Percentiles rank a stretch among this genome's conserved stretches.
Evolutionary conservation across 768 basidiomycete species (phyloP).

Genomic region (Serendipita vermifera): DNA sequence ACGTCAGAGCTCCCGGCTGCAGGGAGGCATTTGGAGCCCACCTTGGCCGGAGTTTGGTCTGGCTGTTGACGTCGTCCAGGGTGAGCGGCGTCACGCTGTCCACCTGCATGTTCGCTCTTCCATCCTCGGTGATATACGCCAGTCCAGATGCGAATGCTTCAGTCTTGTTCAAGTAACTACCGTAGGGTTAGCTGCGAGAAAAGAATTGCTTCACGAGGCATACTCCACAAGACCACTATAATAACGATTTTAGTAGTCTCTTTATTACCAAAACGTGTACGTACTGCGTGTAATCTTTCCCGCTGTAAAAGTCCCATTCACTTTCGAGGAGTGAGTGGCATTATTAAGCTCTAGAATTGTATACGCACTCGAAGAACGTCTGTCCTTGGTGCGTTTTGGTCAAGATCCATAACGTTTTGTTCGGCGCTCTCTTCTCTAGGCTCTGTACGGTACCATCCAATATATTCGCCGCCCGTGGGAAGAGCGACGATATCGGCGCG

Average conservation of each 20-base stretch:
- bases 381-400: conserved; percentile 54
- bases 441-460: no score
- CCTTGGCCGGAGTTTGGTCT: background rate
- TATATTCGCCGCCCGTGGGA: no score
- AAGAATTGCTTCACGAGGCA: no score
- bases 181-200: no score
- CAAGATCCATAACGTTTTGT: conserved; percentile 40
- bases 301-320: conserved; percentile 46
- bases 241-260: no score
- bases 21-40: background rate
- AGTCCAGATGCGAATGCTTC: conserved; percentile 42
- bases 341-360: no score
- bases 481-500: no score
- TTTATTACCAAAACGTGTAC: no score
- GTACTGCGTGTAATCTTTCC: conserved; percentile 55
- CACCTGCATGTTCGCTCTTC: conserved; percentile 61
- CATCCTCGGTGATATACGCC: conserved; percentile 43
- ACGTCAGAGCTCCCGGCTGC: background rate
- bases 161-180: conserved; percentile 47
- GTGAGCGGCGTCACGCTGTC: conserved; percentile 50
- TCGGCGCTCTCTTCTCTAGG: background rate
- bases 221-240: no score
- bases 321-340: conserved; percentile 37
- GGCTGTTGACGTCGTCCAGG: conserved; percentile 26
- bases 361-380: conserved; percentile 56